These are phyloP conservation scores for Botrytis medusae DNA, from an alignment of 2,329 filamentous ascomycete species.

Conservation along the genomic window DNA sequence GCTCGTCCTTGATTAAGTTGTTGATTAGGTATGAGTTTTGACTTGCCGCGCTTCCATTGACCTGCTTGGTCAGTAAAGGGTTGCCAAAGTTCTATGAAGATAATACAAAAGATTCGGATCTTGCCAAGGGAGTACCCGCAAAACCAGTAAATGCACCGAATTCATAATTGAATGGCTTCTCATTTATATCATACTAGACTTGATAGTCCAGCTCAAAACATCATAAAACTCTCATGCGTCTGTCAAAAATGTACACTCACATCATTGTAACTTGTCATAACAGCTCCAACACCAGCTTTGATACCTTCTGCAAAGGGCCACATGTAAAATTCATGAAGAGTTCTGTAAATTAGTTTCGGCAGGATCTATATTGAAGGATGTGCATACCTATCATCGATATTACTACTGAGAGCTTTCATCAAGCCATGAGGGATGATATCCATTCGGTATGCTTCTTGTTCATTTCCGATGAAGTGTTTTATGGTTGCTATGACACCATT, in stretches of 20 bases:
- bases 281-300: slow-evolving; percentile 70
- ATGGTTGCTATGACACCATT: slow-evolving; percentile 56
- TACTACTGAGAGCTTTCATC: slow-evolving; percentile 43
- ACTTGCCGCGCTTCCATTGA: slow-evolving; percentile 64
- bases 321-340: slow-evolving; percentile 59
- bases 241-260: slow-evolving; percentile 21
- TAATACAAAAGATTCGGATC: not conserved
- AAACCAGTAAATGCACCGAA: not conserved
- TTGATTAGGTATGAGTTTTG: slow-evolving; percentile 70
- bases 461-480: slow-evolving; percentile 59
- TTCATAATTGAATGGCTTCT: not conserved
- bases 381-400: slow-evolving; percentile 53
- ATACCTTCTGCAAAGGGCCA: slow-evolving; percentile 60
- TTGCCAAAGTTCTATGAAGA: not conserved
- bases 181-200: not conserved
- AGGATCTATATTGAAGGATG: not conserved
- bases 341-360: slow-evolving; percentile 32
- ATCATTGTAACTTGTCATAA: slow-evolving; percentile 83
- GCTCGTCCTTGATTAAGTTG: slow-evolving; percentile 69
- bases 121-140: not conserved
- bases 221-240: not conserved
- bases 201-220: not conserved
- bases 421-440: slow-evolving; percentile 39
- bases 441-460: slow-evolving; percentile 39
- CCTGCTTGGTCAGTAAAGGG: slow-evolving; percentile 8